Evolutionary conservation across 2,329 filamentous ascomycete species (phyloP), one percentile per base, ranked within the genome.

Genomic region (Trichoderma sp.): DNA sequence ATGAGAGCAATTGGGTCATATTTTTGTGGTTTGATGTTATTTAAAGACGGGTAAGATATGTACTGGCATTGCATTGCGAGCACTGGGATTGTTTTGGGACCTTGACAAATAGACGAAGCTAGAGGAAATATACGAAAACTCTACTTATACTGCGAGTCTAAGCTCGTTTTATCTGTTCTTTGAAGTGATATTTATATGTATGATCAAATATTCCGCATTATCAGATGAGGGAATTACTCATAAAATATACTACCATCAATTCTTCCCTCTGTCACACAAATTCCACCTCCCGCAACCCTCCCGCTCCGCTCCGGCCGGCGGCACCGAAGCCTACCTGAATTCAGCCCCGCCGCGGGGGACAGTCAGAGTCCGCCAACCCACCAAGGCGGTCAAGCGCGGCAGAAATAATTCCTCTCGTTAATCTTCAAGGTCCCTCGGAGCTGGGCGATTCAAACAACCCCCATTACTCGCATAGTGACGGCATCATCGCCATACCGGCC

Each of bases 331-430:
- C 41, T 8, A 14, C 16, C 41, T 50, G 45, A 50, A 50, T 21
- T 21, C 76, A 76, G 73, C 76, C 78, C 80, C 79, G 35, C 77
- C 41, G 7, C 29, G 79, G 79, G 79, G 80, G 16, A n/a, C 41
- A 41, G 0, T 41, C 2, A 21, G 79, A 78, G 80, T 79, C 64
- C 62, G 18, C n/a, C 11, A 16, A 78, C 63, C 75, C 45, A 56
- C 69, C 33, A 67, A 74, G 78, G 85, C 85, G 85, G 85, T 86
- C 72, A 77, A 8, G 0, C 0, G 0, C 18, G 85, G 85, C 85
- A 87, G 81, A 87, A 87, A 84, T 81, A 80, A 83, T 79, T 75
- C 77, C 31, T 45, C 29, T 35, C 27, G 50, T n/a, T 29, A 18
- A 29, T 29, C 12, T 53, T 56, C 50, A 56, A 56, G 50, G 21